Evolutionary conservation across 305 asterid species (phyloP), one percentile per base, ranked within the genome.

Genomic region (Solanum hybrid): DNA sequence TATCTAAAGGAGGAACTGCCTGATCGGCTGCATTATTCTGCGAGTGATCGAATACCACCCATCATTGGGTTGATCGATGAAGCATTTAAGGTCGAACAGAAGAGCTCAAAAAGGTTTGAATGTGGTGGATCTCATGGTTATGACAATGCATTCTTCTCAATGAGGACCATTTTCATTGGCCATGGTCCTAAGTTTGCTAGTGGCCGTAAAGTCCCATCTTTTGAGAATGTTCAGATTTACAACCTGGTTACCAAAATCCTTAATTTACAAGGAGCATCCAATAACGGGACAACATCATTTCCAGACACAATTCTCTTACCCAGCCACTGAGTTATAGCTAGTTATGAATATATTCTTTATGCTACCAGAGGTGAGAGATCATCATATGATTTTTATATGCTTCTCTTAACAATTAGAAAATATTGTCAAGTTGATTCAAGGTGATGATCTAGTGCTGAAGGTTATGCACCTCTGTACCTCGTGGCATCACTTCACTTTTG

Each of bases 81-180:
- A 89, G 96, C 96, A 87, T 96, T 91, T 88, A 96, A 94, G 94
- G 96, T 95, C 89, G 97, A 94, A 91, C 95, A 94, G 89, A 94
- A 90, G 89, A 94, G 92, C 76, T 87, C 91, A 6, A 90, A 31
- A 85, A 93, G 86, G 90, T 94, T 92, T 90, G 98, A 96, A 85
- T 96, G 98, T 88, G 98, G 98, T 87, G 97, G 98, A 64, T 89
- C 96, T 2, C 98, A 96, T 89, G 98, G 98, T 12, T 96, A 94
- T 88, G 98, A 96, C 87, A 96, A 95, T 85, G 94, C 94, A 1
- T 84, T 93, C 86, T 94, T 95, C 92, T 96, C 98, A 26, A 95
- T 96, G 98, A 94, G 98, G 93, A 88, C 95, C 69, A 94, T 96
- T 64, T 96, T 96, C 88, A 88, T 94, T 40, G 98, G 88, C 76